Conservation (phyloP, 1,284 basidiomycete genomes). For the Serendipita sp. region DNA sequence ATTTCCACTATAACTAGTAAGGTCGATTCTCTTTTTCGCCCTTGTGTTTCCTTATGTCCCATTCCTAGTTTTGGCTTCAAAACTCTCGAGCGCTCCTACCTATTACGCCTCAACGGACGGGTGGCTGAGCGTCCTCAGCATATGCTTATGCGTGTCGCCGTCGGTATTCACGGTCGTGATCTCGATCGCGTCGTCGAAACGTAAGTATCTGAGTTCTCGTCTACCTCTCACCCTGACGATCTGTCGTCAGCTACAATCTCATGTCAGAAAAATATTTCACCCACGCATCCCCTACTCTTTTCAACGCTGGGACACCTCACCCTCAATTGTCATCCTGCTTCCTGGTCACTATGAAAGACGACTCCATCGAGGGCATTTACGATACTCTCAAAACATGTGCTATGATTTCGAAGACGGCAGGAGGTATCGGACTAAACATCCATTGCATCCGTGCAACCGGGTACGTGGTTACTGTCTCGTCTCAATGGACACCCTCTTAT, state of each 20-base stretch:
- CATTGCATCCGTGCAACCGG: conserved; percentile 96
- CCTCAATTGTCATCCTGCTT: conserved; percentile 96
- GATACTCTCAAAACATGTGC: conserved; percentile 97
- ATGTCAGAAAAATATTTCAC: conserved; percentile 98
- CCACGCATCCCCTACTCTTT: conserved; percentile 94
- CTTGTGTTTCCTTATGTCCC: conserved; percentile 5
- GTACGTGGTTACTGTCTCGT: conserved; percentile 27
- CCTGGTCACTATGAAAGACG: conserved; percentile 96
- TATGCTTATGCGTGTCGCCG: conserved; percentile 98
- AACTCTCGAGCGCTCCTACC: conserved; percentile 95
- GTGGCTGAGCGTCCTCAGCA: conserved; percentile 97
- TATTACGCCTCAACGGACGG: conserved; percentile 86
- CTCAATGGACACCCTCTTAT: conserved; percentile 20
- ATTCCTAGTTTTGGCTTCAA: conserved; percentile 87
- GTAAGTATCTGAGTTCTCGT: conserved; percentile 37
- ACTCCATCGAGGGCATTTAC: conserved; percentile 98
- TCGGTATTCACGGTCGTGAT: conserved; percentile 89
- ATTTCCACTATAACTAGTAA: conserved; percentile 92
- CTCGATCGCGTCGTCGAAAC: conserved; percentile 86
- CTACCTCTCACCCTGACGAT: conserved; percentile 25
- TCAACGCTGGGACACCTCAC: conserved; percentile 95
- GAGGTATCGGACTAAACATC: conserved; percentile 93
- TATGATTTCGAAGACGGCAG: conserved; percentile 98
- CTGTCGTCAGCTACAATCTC: conserved; percentile 44
- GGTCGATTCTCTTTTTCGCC: conserved; percentile 17